phyloP scores from a whole-genome alignment of 2,329 filamentous ascomycete species.

The Hypoxylon sp. region DNA sequence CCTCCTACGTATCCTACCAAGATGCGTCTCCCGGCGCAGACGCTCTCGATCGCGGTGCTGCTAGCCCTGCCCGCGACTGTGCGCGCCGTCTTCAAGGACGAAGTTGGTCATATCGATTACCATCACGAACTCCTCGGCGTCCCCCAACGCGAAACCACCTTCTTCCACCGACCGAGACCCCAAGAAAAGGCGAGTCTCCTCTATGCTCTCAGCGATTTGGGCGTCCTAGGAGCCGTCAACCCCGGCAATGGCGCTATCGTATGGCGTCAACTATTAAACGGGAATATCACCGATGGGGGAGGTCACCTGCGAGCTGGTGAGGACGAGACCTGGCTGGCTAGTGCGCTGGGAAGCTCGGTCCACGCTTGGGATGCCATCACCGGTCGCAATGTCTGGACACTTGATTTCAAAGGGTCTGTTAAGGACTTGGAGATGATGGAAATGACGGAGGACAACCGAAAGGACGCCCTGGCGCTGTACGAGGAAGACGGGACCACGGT shows the following conservation, averaged over 20 bases:
- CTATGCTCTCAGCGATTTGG: constrained; percentile 87
- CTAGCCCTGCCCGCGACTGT: constrained; percentile 58
- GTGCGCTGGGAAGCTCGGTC: constrained; percentile 73
- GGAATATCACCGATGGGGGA: constrained; percentile 54
- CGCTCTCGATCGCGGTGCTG: constrained; percentile 45
- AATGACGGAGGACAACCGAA: constrained; percentile 65
- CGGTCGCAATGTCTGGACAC: constrained; percentile 80
- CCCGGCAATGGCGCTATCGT: constrained; percentile 83
- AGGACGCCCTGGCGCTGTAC: constrained; percentile 76
- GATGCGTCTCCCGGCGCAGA: constrained; percentile 41
- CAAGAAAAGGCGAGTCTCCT: constrained; percentile 87
- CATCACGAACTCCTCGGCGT: constrained; percentile 88
- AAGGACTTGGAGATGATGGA: constrained; percentile 81
- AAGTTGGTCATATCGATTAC: constrained; percentile 91
- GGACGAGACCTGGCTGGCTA: constrained; percentile 78
- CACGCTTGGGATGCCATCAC: constrained; percentile 84
- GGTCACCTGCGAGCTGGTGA: constrained; percentile 76
- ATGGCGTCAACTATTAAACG: constrained; percentile 82
- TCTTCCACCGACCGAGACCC: constrained; percentile 88
- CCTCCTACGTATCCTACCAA: constrained; percentile 25
- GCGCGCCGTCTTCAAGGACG: constrained; percentile 82
- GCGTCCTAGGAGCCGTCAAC: constrained; percentile 86
- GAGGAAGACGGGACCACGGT: constrained; percentile 64
- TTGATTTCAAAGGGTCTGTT: constrained; percentile 64
- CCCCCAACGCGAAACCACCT: constrained; percentile 82